phyloP scores from a whole-genome alignment of 2,329 filamentous ascomycete genomes.

The Nothophoma quercina region DNA sequence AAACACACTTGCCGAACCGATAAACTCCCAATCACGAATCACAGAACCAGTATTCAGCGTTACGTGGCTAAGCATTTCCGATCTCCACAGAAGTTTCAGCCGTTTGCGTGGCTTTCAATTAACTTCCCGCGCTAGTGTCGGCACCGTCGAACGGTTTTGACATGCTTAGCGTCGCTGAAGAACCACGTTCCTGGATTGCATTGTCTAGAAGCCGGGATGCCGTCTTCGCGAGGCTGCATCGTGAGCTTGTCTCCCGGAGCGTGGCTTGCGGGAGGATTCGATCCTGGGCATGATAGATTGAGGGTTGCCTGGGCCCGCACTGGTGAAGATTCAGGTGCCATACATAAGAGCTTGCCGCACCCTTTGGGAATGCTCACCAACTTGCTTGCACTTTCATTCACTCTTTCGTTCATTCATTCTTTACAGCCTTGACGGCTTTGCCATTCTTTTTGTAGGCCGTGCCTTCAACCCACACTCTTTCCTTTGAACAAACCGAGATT shows the following conservation, averaged over 20 bases:
- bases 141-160: constrained; percentile 24
- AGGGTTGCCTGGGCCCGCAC: constrained; percentile 27
- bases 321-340: background rate
- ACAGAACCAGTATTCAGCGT: constrained; percentile 5
- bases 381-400: constrained; percentile 22
- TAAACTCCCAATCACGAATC: constrained; percentile 19
- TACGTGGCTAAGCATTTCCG: constrained; percentile 17
- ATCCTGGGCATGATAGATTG: constrained; percentile 27
- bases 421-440: constrained; percentile 45
- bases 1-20: constrained; percentile 24
- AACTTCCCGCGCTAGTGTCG: constrained; percentile 33
- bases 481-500: constrained; percentile 11
- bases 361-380: constrained; percentile 6
- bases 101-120: constrained; percentile 30
- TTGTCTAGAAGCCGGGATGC: constrained; percentile 18
- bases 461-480: constrained; percentile 31
- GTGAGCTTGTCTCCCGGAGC: constrained; percentile 17
- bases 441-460: constrained; percentile 36
- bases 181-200: constrained; percentile 25
- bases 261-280: constrained; percentile 15
- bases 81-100: constrained; percentile 16
- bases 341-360: constrained; percentile 24
- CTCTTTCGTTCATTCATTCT: constrained; percentile 24
- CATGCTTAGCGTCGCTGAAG: constrained; percentile 18
- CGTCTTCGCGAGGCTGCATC: constrained; percentile 18